Evolutionary conservation across 129 eudicot species (phyloP).

Genomic region (carrot (Daucus carota)): DNA sequence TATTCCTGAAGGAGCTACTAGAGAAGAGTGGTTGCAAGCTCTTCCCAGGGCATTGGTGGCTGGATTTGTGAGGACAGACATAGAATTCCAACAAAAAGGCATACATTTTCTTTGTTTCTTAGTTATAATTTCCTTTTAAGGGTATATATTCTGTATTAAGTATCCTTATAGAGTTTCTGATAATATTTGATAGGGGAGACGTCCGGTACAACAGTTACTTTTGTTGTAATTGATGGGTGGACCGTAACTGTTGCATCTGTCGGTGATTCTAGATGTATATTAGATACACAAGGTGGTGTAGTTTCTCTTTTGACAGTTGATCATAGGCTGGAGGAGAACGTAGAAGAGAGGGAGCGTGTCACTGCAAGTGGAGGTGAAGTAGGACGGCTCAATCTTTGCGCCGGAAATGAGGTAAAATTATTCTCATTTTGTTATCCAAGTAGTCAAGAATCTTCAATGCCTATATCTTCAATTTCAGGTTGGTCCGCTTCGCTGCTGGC

Average conservation of each 20-base stretch:
- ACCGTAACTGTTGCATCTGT: slow-evolving; percentile 98
- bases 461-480: slow-evolving; percentile 33
- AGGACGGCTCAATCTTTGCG: slow-evolving; percentile 76
- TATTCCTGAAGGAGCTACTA: slow-evolving; percentile 62
- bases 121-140: not conserved
- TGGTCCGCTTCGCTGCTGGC: slow-evolving; percentile 99
- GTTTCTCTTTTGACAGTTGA: slow-evolving; percentile 90
- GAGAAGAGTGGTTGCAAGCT: slow-evolving; percentile 98
- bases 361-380: slow-evolving; percentile 97
- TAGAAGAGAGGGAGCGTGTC: slow-evolving; percentile 88
- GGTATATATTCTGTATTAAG: not conserved
- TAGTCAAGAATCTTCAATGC: not conserved
- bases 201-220: slow-evolving; percentile 91
- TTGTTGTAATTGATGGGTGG: slow-evolving; percentile 96
- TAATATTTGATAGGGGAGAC: slow-evolving; percentile 60
- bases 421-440: not conserved
- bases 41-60: slow-evolving; percentile 92
- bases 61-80: slow-evolving; percentile 96
- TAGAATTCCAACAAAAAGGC: slow-evolving; percentile 97
- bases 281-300: slow-evolving; percentile 91
- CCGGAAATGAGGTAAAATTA: slow-evolving; percentile 62
- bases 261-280: slow-evolving; percentile 91
- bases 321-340: slow-evolving; percentile 91
- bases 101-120: not conserved
- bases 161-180: slow-evolving; percentile 4